These are phyloP conservation scores for Leccinum pellstonianum DNA, from an alignment of 768 basidiomycete species.

Conservation along the genomic window DNA sequence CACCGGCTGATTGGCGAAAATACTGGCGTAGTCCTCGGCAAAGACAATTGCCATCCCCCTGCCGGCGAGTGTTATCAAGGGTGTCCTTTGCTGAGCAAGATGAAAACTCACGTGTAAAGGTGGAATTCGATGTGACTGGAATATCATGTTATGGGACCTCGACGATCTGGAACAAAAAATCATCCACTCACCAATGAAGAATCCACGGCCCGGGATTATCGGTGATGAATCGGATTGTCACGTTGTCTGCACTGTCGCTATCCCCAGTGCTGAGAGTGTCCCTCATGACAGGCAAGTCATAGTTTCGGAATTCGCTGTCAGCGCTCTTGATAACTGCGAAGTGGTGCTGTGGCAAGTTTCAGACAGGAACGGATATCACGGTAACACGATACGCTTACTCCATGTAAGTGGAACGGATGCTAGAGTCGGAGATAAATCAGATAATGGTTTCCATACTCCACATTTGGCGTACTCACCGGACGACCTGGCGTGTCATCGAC, in stretches of 20 bases:
- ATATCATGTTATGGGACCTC: background rate
- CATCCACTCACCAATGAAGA: slow-evolving; percentile 35
- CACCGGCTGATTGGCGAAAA: background rate
- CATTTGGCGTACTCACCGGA: slow-evolving; percentile 30
- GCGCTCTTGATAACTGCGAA: slow-evolving; percentile 45
- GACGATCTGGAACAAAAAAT: background rate
- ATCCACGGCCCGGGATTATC: slow-evolving; percentile 70
- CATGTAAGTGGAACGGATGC: slow-evolving; percentile 26
- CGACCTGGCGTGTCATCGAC: slow-evolving; percentile 8
- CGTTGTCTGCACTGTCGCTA: slow-evolving; percentile 37
- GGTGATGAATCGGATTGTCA: slow-evolving; percentile 58
- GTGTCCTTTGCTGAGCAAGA: too few species aligned
- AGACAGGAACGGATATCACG: background rate
- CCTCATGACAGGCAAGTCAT: slow-evolving; percentile 48
- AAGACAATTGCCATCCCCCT: slow-evolving; percentile 19
- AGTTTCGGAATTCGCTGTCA: slow-evolving; percentile 37
- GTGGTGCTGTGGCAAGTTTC: slow-evolving; percentile 32
- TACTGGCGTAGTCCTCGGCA: slow-evolving; percentile 9
- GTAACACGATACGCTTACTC: slow-evolving; percentile 9
- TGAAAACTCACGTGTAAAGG: slow-evolving; percentile 20
- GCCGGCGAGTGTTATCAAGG: background rate
- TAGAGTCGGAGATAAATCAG: slow-evolving; percentile 1
- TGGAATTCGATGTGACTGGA: slow-evolving; percentile 41
- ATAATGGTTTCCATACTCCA: background rate
- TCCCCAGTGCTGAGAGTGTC: slow-evolving; percentile 45